A percentile compares a stretch with the other conserved stretches of the same genome.
Conservation (phyloP, 805 yeast species). For the Candida nemodendra region DNA sequence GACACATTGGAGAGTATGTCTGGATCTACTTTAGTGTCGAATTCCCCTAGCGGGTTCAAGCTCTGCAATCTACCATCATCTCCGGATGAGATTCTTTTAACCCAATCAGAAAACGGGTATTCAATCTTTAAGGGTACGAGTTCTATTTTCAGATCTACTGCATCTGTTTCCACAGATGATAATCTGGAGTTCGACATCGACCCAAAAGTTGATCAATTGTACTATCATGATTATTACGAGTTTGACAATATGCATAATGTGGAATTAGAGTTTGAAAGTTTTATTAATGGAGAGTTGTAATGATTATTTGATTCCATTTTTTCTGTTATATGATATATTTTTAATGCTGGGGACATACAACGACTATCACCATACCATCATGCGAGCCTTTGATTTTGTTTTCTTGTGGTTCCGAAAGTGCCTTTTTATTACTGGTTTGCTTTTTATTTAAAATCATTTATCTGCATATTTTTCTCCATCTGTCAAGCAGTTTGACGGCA, state of each 20-base stretch:
- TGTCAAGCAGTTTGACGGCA: no score
- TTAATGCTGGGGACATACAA: conserved; percentile 9
- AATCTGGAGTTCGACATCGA: conserved; percentile 4
- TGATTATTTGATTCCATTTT: conserved; percentile 6
- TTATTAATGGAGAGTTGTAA: conserved; percentile 26
- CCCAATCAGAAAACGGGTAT: conserved; percentile 1
- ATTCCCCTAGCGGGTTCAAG: conserved; percentile 21
- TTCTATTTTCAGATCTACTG: conserved; percentile 11
- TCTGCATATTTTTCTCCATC: no score
- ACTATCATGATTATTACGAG: conserved; percentile 23
- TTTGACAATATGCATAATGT: conserved; percentile 24
- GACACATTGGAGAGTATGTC: conserved; percentile 28
- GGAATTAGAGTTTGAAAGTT: conserved; percentile 31
- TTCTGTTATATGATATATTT: conserved; percentile 6
- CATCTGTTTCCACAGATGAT: conserved; percentile 4
- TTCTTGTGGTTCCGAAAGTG: no score
- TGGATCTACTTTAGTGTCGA: conserved; percentile 22
- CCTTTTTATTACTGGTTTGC: no score
- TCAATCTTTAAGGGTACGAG: conserved; percentile 16
- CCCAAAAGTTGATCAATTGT: conserved; percentile 12
- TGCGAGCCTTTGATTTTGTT: no score
- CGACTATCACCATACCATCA: no score
- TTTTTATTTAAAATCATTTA: no score
- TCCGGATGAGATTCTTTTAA: conserved; percentile 8
- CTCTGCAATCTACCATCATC: conserved; percentile 20